phyloP scores from a whole-genome alignment of 345 rosid genomes.

The Dipteronia sinensis region DNA sequence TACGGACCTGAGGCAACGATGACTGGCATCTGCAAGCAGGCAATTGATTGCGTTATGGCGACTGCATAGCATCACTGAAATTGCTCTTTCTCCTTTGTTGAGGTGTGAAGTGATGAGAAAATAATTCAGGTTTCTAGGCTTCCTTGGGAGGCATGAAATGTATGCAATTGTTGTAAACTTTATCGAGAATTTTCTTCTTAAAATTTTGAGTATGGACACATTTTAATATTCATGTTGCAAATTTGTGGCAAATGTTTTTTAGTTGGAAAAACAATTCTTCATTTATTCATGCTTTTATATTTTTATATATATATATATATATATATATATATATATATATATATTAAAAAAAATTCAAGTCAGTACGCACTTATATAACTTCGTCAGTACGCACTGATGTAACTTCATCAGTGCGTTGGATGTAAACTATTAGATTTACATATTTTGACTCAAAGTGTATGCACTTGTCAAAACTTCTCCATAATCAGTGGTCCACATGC shows the following conservation, averaged over 20 bases:
- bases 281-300: no score
- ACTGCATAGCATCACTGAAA: constrained; percentile 29
- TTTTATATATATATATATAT: no score
- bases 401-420: no score
- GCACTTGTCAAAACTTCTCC: no score
- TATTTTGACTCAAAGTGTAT: no score
- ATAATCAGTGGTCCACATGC: no score
- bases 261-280: no score
- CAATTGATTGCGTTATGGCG: constrained; percentile 87
- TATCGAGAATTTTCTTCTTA: background rate
- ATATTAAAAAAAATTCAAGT: no score
- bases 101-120: background rate
- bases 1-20: constrained; percentile 96
- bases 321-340: no score
- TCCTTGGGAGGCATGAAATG: background rate
- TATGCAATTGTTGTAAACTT: background rate
- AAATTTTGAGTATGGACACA: background rate
- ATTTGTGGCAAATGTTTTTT: background rate
- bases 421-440: no score
- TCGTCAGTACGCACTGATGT: no score
- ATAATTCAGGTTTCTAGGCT: background rate
- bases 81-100: constrained; percentile 1
- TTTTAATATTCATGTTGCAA: background rate
- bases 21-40: constrained; percentile 96
- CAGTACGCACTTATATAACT: no score